Evolutionary conservation across 305 asterid species (phyloP).

Genomic region (Fraxinus baroniana): DNA sequence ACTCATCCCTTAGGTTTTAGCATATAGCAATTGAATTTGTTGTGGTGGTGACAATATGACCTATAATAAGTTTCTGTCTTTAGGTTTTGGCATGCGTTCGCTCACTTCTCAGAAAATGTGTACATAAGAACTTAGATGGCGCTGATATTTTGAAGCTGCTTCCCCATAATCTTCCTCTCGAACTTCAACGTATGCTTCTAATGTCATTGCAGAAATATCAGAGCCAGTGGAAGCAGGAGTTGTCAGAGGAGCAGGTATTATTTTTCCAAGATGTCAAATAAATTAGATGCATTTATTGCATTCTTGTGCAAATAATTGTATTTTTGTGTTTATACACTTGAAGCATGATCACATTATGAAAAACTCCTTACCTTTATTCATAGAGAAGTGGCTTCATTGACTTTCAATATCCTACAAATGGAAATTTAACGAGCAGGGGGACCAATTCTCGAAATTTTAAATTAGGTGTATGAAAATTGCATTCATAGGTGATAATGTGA

Average conservation of each 20-base stretch:
- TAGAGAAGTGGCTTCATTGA: background rate
- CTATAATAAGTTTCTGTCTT: background rate
- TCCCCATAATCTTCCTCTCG: constrained; percentile 40
- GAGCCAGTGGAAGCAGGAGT: constrained; percentile 37
- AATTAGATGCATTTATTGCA: background rate
- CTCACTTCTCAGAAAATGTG: constrained; percentile 33
- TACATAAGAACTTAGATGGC: constrained; percentile 22
- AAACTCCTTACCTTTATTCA: background rate
- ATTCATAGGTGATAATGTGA: background rate
- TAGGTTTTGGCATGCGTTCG: constrained; percentile 51
- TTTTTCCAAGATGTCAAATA: background rate
- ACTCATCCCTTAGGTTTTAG: background rate
- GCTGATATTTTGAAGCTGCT: constrained; percentile 41
- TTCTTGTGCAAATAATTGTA: background rate
- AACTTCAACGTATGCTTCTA: constrained; percentile 38
- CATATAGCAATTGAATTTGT: background rate
- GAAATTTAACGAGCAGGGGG: background rate
- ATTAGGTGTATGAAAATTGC: background rate
- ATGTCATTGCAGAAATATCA: constrained; percentile 34
- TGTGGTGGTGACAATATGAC: constrained; percentile 3
- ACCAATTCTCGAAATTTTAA: background rate
- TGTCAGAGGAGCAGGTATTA: constrained; percentile 35
- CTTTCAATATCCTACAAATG: background rate
- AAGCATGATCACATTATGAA: background rate
- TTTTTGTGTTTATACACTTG: background rate